Base-by-base conservation (phyloP, 2,329 filamentous ascomycete species). In the Botrytis sinoallii region DNA sequence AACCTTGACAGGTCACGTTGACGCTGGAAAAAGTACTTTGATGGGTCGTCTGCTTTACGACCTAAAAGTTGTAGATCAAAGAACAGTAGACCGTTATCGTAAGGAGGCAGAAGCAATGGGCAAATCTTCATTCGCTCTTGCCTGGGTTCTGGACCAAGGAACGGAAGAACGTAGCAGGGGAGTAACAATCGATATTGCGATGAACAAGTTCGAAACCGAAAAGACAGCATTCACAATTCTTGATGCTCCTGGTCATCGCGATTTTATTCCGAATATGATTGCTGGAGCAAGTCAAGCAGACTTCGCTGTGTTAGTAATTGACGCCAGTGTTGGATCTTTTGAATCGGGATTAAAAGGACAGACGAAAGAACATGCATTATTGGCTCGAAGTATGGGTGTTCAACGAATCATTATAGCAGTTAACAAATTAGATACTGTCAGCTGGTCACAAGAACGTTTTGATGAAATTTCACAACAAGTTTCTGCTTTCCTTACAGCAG, bases 241-340 rank as follows among this genome's bases (percentile, higher is more conserved):
- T 7, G 96, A 99, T 81, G 95, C 96, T 0, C 96, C 96, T 0
- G 96, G 96, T 0, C 96, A 99, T 82, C 89, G 91, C 75, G 96
- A 99, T 81, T 99, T 98, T 81, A 94, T 99, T 32, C 96, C 96
- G 0, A 99, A 98, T 82, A 99, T 99, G 96, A 98, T 99, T 81
- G 95, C 95, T 3, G 96, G 96, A 22, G 94, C 95, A 5, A 96
- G 93, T 74, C 95, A 98, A 83, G 97, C 96, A 16, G 96, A 99
- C 81, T 96, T 98, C 82, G 96, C 95, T 0, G 92, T 99, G 0
- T 85, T 99, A 4, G 96, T 99, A 32, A 93, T 99, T 75, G 96
- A 99, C 81, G 92, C 95, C 7, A 92, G 92, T 74, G 93, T 90
- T 0, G 96, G 95, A 48, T 95, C 95, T 48, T 98, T 98, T 77